Base-by-base conservation (phyloP, 2,329 filamentous ascomycete genomes). In the Passalora sequoiae region DNA sequence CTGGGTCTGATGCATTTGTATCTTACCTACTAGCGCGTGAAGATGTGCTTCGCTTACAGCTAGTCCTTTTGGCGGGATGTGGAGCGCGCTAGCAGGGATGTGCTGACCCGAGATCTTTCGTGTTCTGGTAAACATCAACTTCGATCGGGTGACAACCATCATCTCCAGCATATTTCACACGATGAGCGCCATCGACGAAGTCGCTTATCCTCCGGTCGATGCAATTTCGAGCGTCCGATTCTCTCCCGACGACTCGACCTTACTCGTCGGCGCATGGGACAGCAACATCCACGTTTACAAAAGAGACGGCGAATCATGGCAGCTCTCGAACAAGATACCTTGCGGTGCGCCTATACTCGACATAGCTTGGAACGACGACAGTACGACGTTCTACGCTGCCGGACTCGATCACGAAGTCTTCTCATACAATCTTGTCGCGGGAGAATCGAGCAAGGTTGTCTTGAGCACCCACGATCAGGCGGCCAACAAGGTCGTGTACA, bases 181-280 rank as follows among this genome's bases (percentile, higher is more conserved):
- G 10, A 54, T 50, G 50, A 49, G 40, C 35, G 38, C 42, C n/a
- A 43, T 51, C 17, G 21, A 50, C 69, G 84, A 92, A 67, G 78
- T 96, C 60, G 76, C 81, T 48, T 80, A 87, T 58, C 83, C 89
- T 35, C 92, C 92, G 8, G 78, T 77, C 56, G 92, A 98, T 68
- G 86, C 85, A 58, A 84, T 97, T 59, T 94, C 91, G 36, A 76
- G 88, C 17, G 73, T 97, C 60, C 81, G 81, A 61, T 98, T 94
- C 74, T 87, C 89, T 53, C 86, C 88, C 25, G 80, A 82, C n/a
- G 76, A 83, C 3, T 80, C 75, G 41, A 84, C 82, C 56, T 76
- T 98, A 27, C 78, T 94, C n/a, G 89, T 91, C 57, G 84, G 89
- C 8, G 95, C 89, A 43, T 98, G 92, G 92, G 91, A 97, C 69